Percentiles rank a stretch among this genome's conserved stretches.
These are phyloP conservation scores for Crithidia bombi DNA, from an alignment of 208 protist species.

Conservation along the genomic window DNA sequence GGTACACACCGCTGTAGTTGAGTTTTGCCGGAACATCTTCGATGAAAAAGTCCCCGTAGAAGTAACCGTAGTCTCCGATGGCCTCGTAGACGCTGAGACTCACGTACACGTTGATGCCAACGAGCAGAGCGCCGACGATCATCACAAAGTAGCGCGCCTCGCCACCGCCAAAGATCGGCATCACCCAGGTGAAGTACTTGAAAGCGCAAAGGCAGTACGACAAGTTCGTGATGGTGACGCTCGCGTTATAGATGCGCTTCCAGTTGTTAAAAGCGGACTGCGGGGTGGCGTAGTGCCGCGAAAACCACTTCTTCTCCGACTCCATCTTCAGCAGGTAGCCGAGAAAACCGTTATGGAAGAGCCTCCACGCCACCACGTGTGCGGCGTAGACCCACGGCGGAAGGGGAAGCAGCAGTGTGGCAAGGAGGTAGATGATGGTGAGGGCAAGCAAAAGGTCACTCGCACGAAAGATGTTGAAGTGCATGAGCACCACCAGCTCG, in stretches of 20 bases:
- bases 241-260: slow-evolving; percentile 89
- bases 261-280: slow-evolving; percentile 90
- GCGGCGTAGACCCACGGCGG: slow-evolving; percentile 47
- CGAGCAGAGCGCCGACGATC: slow-evolving; percentile 58
- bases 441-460: slow-evolving; percentile 84
- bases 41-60: slow-evolving; percentile 94
- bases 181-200: slow-evolving; percentile 51
- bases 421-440: slow-evolving; percentile 61
- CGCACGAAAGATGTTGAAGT: slow-evolving; percentile 81
- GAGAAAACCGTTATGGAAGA: slow-evolving; percentile 78
- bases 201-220: slow-evolving; percentile 55
- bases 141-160: slow-evolving; percentile 53
- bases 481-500: slow-evolving; percentile 76
- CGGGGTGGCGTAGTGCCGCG: slow-evolving; percentile 62
- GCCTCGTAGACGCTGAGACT: slow-evolving; percentile 82
- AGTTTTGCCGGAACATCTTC: slow-evolving; percentile 69
- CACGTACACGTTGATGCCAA: slow-evolving; percentile 88
- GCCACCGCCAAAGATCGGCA: slow-evolving; percentile 40
- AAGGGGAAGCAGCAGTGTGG: slow-evolving; percentile 57
- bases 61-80: slow-evolving; percentile 93
- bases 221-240: slow-evolving; percentile 68
- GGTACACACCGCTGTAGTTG: slow-evolving; percentile 94
- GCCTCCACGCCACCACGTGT: slow-evolving; percentile 85
- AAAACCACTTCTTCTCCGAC: slow-evolving; percentile 79
- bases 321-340: slow-evolving; percentile 80